A percentile compares a stretch with the other conserved stretches of the same genome.
Evolutionary conservation across 257 asterid species (phyloP).

Genomic region (Solanum dulcamara): DNA sequence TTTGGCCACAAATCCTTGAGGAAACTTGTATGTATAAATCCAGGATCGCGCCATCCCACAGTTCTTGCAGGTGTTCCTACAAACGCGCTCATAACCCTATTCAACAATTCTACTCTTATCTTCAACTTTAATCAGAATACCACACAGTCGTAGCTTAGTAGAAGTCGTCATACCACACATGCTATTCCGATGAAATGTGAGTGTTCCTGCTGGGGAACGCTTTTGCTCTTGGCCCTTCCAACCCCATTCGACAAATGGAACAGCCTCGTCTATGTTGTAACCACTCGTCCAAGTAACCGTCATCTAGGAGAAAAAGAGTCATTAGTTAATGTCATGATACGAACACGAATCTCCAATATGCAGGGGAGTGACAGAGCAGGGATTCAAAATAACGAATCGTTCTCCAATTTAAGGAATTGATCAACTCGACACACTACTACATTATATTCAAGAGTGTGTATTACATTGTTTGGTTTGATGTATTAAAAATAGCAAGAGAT

Average conservation of each 20-base stretch:
- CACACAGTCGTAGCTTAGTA: too few relatives aligned
- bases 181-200: conserved; percentile 56
- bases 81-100: background rate
- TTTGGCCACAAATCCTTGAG: conserved; percentile 83
- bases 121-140: background rate
- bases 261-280: conserved; percentile 58
- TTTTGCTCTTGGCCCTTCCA: conserved; percentile 17
- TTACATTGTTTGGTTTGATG: too few relatives aligned
- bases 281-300: conserved; percentile 93
- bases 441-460: too few relatives aligned
- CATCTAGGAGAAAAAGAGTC: conserved; percentile 28
- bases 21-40: conserved; percentile 85
- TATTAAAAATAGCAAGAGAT: too few relatives aligned
- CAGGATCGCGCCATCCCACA: conserved; percentile 98
- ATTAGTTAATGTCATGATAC: background rate
- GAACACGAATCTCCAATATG: background rate
- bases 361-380: too few relatives aligned
- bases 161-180: conserved; percentile 71
- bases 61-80: conserved; percentile 82
- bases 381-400: too few relatives aligned
- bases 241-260: conserved; percentile 68
- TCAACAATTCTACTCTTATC: background rate
- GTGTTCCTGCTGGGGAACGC: conserved; percentile 64
- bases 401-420: too few relatives aligned
- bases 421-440: too few relatives aligned